A percentile compares a stretch with the other conserved stretches of the same genome.
Evolutionary conservation across 2,329 filamentous ascomycete genomes (phyloP).

Genomic region (Neurospora sp.): DNA sequence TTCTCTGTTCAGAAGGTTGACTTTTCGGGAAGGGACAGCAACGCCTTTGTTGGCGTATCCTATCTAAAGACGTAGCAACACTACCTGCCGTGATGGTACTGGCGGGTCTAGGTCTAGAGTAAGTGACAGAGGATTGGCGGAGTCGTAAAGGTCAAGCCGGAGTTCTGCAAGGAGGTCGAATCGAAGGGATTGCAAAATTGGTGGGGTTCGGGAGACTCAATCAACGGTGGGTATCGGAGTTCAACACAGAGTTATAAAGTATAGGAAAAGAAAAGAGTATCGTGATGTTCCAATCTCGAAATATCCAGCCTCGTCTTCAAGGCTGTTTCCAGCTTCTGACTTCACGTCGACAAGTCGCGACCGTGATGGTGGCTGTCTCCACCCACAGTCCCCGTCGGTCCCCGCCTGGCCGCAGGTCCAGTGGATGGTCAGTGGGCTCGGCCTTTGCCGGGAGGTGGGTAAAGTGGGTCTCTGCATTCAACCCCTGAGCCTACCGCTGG

Average conservation of each 20-base stretch:
- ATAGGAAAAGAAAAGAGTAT: background rate
- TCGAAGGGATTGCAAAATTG: background rate
- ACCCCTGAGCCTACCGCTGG: background rate
- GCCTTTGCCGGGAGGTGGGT: background rate
- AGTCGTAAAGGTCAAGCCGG: background rate
- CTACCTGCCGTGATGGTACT: background rate
- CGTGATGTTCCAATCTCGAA: background rate
- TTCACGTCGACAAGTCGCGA: background rate
- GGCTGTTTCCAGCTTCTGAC: slow-evolving; percentile 2
- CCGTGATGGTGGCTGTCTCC: background rate
- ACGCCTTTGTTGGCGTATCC: background rate
- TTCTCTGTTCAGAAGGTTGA: background rate
- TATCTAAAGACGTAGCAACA: background rate
- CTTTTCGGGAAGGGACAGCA: background rate
- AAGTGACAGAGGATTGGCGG: background rate
- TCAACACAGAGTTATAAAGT: background rate
- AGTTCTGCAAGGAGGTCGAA: background rate
- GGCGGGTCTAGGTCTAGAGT: background rate
- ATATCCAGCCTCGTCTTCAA: slow-evolving; percentile 1
- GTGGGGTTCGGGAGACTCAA: background rate
- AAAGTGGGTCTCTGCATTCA: background rate
- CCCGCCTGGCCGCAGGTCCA: background rate
- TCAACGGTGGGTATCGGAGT: background rate
- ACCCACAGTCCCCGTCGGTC: background rate
- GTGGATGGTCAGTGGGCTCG: background rate